phyloP scores from a whole-genome alignment of 2,329 filamentous ascomycete species.

The Whalleya microplaca region DNA sequence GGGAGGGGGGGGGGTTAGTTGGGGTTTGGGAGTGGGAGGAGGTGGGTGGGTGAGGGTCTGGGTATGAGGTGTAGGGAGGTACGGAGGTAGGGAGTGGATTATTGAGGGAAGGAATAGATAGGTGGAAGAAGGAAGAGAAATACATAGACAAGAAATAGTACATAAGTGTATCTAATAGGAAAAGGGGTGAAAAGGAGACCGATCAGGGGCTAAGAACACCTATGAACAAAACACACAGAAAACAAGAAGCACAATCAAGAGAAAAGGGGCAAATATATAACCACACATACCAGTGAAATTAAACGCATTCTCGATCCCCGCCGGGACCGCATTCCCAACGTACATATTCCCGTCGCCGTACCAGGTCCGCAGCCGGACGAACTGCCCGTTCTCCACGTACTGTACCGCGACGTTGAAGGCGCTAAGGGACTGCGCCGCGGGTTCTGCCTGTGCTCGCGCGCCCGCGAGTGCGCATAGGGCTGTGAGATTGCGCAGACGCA shows the following conservation, averaged over 20 bases:
- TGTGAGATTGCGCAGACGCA: background rate
- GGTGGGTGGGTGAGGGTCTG: background rate
- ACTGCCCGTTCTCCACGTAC: conserved; percentile 6
- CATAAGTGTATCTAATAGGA: no score
- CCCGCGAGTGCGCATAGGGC: background rate
- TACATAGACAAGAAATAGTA: no score
- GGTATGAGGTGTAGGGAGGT: no score
- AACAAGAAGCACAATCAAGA: background rate
- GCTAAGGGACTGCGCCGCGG: background rate
- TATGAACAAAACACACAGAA: background rate
- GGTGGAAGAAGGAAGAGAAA: no score
- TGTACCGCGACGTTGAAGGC: conserved; percentile 9
- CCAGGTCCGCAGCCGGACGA: conserved; percentile 13
- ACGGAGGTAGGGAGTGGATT: no score
- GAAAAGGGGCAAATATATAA: background rate
- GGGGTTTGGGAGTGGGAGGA: background rate
- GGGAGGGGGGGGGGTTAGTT: background rate
- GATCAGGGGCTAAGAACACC: no score
- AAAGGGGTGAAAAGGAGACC: no score
- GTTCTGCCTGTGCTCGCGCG: background rate
- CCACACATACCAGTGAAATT: conserved; percentile 18
- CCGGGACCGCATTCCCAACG: conserved; percentile 17
- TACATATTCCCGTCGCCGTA: conserved; percentile 23
- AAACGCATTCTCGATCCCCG: conserved; percentile 14
- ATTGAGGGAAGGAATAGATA: no score